phyloP scores from a whole-genome alignment of 1,139 yeast genomes.

The Saccharomyces hybrid region DNA sequence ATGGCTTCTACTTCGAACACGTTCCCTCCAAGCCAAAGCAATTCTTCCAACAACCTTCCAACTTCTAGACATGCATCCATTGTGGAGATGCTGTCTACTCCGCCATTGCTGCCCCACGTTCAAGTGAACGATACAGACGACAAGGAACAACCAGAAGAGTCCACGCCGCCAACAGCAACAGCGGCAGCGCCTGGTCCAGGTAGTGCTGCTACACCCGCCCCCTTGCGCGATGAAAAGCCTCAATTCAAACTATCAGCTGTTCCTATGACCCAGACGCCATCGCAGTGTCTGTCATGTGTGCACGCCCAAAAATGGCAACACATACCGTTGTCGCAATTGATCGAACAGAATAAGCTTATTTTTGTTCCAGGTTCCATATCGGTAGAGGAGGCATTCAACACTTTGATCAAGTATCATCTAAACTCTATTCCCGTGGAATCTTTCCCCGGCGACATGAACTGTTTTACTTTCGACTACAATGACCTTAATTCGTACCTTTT shows the following conservation, averaged over 20 bases:
- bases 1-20: not conserved
- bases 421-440: constrained; percentile 78
- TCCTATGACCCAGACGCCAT: constrained; percentile 17
- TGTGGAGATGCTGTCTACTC: constrained; percentile 75
- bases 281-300: constrained; percentile 20
- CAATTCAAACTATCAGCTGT: constrained; percentile 6
- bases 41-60: not conserved
- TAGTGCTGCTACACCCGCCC: not conserved
- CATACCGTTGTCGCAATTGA: constrained; percentile 60
- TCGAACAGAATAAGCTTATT: constrained; percentile 71
- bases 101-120: constrained; percentile 47
- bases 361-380: constrained; percentile 56
- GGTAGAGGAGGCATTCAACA: constrained; percentile 83
- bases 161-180: constrained; percentile 1
- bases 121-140: constrained; percentile 5
- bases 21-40: not conserved
- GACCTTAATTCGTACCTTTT: constrained; percentile 81
- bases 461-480: constrained; percentile 82
- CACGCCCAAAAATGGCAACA: constrained; percentile 56
- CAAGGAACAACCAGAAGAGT: constrained; percentile 1
- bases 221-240: not conserved
- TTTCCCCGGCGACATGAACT: constrained; percentile 47
- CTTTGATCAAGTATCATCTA: constrained; percentile 58
- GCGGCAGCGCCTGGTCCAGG: constrained; percentile 2
- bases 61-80: constrained; percentile 58